phyloP scores from a whole-genome alignment of 2,329 filamentous ascomycete species.

The Mariannaea elegans region DNA sequence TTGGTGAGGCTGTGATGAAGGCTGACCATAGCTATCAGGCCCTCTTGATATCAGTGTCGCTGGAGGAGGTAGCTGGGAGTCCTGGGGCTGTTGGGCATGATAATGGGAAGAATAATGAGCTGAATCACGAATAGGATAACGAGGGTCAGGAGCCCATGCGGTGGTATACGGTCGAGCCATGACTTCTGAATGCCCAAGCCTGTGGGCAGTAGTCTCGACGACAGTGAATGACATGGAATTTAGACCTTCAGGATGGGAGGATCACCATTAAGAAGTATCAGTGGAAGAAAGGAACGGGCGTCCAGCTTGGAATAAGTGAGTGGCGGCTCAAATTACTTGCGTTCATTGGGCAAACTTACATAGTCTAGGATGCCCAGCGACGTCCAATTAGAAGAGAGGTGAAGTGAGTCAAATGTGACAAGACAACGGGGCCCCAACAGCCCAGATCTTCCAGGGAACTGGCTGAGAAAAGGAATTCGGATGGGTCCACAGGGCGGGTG shows the following conservation, averaged over 20 bases:
- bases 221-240: conserved; percentile 34
- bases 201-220: conserved; percentile 28
- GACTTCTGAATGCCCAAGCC: conserved; percentile 28
- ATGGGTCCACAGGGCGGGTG: conserved; percentile 35
- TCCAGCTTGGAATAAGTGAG: conserved; percentile 27
- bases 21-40: conserved; percentile 24
- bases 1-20: conserved; percentile 24
- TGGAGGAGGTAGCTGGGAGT: conserved; percentile 39
- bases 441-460: conserved; percentile 35
- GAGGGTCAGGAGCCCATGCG: conserved; percentile 32
- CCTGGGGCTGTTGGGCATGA: conserved; percentile 40
- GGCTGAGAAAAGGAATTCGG: conserved; percentile 38
- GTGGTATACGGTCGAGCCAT: conserved; percentile 38
- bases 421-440: conserved; percentile 30
- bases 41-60: conserved; percentile 33
- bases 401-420: conserved; percentile 27
- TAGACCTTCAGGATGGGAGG: conserved; percentile 17
- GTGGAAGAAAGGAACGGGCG: conserved; percentile 25
- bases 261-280: conserved; percentile 23
- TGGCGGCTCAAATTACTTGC: conserved; percentile 34
- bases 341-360: conserved; percentile 38
- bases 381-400: conserved; percentile 32
- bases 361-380: conserved; percentile 25
- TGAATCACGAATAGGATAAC: conserved; percentile 27
- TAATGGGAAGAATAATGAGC: conserved; percentile 35